phyloP scores from a whole-genome alignment of 345 rosid genomes.

The Triadica sebifera region DNA sequence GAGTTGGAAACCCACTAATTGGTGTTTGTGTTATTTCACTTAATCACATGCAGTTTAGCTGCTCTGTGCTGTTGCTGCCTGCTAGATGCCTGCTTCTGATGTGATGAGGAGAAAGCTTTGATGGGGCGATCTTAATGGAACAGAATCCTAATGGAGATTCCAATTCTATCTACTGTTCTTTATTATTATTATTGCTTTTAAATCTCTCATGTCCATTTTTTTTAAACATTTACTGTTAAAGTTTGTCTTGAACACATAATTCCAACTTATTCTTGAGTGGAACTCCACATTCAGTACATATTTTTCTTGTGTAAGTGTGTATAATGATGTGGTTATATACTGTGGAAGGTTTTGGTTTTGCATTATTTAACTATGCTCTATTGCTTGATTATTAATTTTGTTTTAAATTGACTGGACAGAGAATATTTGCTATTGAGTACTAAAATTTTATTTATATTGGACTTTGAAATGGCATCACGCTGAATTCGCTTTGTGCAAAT shows the following conservation, averaged over 20 bases:
- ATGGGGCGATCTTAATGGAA: neutral
- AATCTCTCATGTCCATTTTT: neutral
- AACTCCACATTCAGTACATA: neutral
- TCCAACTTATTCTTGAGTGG: conserved; percentile 2
- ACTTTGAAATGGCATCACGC: too few species aligned
- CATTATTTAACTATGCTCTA: too few species aligned
- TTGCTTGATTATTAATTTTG: too few species aligned
- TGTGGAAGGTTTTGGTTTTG: too few species aligned
- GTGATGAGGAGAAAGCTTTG: neutral
- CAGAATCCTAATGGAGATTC: neutral
- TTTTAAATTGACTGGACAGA: too few species aligned
- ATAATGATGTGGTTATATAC: too few species aligned
- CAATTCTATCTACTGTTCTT: neutral
- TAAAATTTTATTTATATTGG: too few species aligned
- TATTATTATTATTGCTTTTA: neutral
- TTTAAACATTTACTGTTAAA: neutral
- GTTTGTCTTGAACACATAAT: conserved; percentile 9
- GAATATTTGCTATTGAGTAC: too few species aligned
- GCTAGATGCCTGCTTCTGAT: conserved; percentile 32
- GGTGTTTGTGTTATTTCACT: neutral
- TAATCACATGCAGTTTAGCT: conserved; percentile 22
- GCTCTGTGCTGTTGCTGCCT: conserved; percentile 38
- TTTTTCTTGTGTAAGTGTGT: neutral
- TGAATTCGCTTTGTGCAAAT: too few species aligned
- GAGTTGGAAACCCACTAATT: neutral